Base-by-base conservation (phyloP, 495 filamentous ascomycete genomes). In the Umbilicaria muhlenbergii region DNA sequence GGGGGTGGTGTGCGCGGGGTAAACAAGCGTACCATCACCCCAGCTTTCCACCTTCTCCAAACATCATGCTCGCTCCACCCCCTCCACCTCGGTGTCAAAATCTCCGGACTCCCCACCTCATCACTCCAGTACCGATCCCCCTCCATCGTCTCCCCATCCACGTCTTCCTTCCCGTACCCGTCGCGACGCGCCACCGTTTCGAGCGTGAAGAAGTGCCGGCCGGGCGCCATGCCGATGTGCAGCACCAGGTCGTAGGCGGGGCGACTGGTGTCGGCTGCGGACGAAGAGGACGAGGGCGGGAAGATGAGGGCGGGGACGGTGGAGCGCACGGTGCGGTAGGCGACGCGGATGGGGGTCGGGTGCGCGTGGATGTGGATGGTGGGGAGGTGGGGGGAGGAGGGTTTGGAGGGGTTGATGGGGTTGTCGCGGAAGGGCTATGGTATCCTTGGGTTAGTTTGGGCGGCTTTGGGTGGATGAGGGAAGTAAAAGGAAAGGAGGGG, bases 181-280 rank as follows among this genome's bases (percentile, higher is more conserved):
- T 82, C 77, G n/a, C 81, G 68, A 38, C 86, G 81, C 2, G 74
- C 85, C 7, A 70, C 63, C 7, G 70, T 64, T 55, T 94, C 86
- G 4, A 89, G 60, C 1, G 73, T 72, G 57, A 84, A 92, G 43
- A 73, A 76, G 0, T 58, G 60, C 16, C 80, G 64, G 24, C 79
- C 77, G 0, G 81, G 73, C 0, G 86, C 83, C 66, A 92, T 83
- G 33, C 86, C 86, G 45, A 94, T 80, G 55, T 89, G 83, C 5
- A 94, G 59, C 11, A 78, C 67, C 16, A 80, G 58, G 58, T 86
- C 81, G 16, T 80, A 71, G 35, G 64, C 67, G 5, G 64, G 61
- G 14, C 58, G 58, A 10, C 50, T 59, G 36, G 69, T 59, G 0
- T 48, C 41, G n/a, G 58, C 54, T 62, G 14, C 59, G 52, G 10